Conservation (phyloP, 2,329 filamentous ascomycete genomes). For the Colletotrichum eleusines region DNA sequence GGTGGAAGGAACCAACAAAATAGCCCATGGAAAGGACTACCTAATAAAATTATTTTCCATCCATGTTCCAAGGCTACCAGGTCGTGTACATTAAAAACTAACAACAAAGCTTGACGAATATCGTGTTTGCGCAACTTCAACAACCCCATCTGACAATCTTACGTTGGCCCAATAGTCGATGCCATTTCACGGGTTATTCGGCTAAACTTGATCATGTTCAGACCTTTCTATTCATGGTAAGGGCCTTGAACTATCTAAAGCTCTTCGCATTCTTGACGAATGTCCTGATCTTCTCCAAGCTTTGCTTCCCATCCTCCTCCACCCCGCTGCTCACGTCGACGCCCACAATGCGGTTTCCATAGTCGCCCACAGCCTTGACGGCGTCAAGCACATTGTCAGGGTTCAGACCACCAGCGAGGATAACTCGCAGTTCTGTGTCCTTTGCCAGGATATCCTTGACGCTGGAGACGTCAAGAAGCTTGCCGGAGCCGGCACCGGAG, state of each 20-base stretch:
- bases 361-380: conserved; percentile 71
- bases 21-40: neutral
- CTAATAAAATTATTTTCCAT: neutral
- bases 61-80: neutral
- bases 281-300: conserved; percentile 80
- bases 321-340: conserved; percentile 97
- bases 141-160: neutral
- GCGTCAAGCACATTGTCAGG: conserved; percentile 80
- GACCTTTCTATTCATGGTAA: neutral
- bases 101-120: neutral
- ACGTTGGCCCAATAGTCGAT: neutral
- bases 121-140: neutral
- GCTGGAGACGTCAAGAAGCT: conserved; percentile 77
- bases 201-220: too few species aligned
- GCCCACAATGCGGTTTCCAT: conserved; percentile 74
- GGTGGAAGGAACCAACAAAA: neutral
- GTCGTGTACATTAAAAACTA: neutral
- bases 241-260: conserved; percentile 55
- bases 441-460: conserved; percentile 75
- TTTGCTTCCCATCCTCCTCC: conserved; percentile 85
- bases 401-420: conserved; percentile 88
- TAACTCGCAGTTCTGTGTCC: conserved; percentile 78
- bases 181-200: neutral
- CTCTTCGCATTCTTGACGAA: conserved; percentile 84
- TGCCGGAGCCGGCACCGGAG: conserved; percentile 86